These are phyloP conservation scores for Dysphania ambrosioides DNA, from an alignment of 148 eudicot species.

Conservation along the genomic window DNA sequence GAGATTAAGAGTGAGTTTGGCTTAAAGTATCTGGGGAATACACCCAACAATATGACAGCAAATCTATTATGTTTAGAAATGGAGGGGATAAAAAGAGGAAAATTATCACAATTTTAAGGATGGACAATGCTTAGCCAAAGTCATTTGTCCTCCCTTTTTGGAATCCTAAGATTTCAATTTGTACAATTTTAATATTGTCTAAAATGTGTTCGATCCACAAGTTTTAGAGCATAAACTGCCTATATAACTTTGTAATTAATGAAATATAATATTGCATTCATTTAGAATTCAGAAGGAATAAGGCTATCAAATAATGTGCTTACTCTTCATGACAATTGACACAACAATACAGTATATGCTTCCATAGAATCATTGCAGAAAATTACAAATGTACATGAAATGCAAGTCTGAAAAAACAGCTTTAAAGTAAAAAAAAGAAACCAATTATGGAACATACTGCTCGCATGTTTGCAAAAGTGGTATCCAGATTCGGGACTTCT, in stretches of 20 bases:
- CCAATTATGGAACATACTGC: constrained; percentile 56
- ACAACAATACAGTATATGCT: no score
- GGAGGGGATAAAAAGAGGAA: neutral
- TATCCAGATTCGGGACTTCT: constrained; percentile 76
- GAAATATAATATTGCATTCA: neutral
- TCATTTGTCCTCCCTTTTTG: neutral
- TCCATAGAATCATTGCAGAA: neutral
- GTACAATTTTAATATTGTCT: neutral
- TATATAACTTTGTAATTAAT: no score
- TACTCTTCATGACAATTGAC: neutral
- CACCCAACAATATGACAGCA: neutral
- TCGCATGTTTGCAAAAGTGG: constrained; percentile 61
- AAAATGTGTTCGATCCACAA: neutral
- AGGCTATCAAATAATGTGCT: neutral
- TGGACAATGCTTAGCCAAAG: neutral
- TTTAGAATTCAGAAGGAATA: neutral
- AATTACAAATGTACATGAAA: neutral
- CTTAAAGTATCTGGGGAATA: neutral
- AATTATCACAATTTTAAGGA: neutral
- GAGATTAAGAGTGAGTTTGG: neutral
- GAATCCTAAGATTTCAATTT: neutral
- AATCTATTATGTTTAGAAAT: neutral
- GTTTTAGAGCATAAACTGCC: neutral
- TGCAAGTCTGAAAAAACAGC: neutral
- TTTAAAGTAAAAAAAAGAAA: constrained; percentile 10